Evolutionary conservation across 176 grass and related monocot species (phyloP).

Genomic region (Ampelocalamus luodianensis): DNA sequence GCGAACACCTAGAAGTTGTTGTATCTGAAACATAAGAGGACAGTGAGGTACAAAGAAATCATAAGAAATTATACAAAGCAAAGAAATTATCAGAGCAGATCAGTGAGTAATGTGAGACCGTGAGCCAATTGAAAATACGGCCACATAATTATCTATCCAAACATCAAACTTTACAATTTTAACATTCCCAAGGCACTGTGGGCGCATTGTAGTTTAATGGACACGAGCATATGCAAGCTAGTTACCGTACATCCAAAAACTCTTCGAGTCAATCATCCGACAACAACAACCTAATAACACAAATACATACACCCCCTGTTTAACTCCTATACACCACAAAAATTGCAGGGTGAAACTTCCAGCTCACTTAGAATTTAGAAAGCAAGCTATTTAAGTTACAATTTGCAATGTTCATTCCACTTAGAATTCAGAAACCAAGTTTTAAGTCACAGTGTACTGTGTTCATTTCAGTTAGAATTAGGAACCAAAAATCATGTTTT

Average conservation of each 20-base stretch:
- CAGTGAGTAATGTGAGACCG: not conserved
- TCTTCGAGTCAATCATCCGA: not conserved
- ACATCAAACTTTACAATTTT: conserved; percentile 14
- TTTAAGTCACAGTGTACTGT: conserved; percentile 9
- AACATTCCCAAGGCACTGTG: not conserved
- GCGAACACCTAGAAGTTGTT: conserved; percentile 71
- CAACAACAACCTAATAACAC: not conserved
- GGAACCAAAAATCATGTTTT: not conserved
- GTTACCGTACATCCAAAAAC: not conserved
- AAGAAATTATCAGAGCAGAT: not conserved
- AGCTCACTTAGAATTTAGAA: not conserved
- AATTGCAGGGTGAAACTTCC: not conserved
- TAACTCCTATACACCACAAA: not conserved
- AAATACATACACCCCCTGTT: not conserved
- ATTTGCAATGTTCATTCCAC: not conserved
- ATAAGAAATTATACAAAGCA: conserved; percentile 24
- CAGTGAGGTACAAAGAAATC: conserved; percentile 22
- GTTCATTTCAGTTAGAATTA: not conserved
- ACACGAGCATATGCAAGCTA: not conserved
- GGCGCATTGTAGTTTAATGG: not conserved
- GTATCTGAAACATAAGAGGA: conserved; percentile 67
- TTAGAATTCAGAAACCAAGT: not conserved
- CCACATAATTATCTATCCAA: not conserved
- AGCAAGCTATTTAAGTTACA: conserved; percentile 1
- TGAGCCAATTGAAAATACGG: not conserved